Percentiles rank a stretch among this genome's conserved stretches.
Conservation (phyloP, 768 basidiomycete species). For the Podaxis sp. region DNA sequence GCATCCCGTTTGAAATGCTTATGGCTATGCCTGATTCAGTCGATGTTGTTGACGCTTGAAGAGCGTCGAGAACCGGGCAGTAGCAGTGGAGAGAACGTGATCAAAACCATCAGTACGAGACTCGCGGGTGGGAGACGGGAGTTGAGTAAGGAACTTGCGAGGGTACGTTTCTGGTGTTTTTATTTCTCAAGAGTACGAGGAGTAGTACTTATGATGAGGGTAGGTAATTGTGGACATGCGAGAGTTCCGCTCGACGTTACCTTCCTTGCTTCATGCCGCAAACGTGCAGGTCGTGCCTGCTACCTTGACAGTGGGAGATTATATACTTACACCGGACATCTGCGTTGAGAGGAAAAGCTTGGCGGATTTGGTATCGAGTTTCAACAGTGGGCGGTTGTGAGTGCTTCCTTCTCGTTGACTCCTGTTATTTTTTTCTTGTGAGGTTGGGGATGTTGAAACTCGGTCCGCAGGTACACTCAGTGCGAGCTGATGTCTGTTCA, state of each 20-base stretch:
- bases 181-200: not conserved
- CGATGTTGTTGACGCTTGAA: constrained; percentile 88
- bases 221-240: constrained; percentile 97
- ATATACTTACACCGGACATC: constrained; percentile 92
- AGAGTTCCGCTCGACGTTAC: constrained; percentile 92
- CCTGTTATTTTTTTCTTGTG: not conserved
- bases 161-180: constrained; percentile 34
- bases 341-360: constrained; percentile 96
- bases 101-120: constrained; percentile 82
- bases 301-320: constrained; percentile 94
- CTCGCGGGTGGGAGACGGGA: constrained; percentile 84
- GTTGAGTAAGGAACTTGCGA: constrained; percentile 61
- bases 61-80: constrained; percentile 41
- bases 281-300: constrained; percentile 82
- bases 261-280: constrained; percentile 85
- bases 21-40: constrained; percentile 40
- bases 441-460: not conserved
- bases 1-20: not conserved
- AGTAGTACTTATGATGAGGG: not conserved
- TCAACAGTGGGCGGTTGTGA: constrained; percentile 91
- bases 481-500: constrained; percentile 97
- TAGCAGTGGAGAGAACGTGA: constrained; percentile 52
- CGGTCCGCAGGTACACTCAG: constrained; percentile 76
- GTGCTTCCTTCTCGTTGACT: constrained; percentile 28
- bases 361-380: constrained; percentile 88